Base-by-base conservation (phyloP, 805 yeast genomes). In the Scheffersomyces lignosus region DNA sequence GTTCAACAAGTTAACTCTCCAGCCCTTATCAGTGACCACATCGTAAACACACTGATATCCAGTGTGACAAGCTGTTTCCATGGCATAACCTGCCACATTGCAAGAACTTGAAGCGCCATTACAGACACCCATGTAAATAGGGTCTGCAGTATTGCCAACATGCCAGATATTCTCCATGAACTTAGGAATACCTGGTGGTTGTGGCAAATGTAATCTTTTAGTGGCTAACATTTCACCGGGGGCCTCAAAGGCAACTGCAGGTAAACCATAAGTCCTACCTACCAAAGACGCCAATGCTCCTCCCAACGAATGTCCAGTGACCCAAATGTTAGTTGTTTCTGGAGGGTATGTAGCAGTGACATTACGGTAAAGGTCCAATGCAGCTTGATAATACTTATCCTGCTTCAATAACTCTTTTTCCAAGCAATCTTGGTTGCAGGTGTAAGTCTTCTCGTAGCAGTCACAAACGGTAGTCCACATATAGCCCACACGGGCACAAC, bases 401-500 rank as follows among this genome's bases (percentile, higher is more conserved):
- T 80, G 80, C 26, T 84, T 65, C 54, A 77, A 68, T 33, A 90
- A 62, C 52, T 87, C 95, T 34, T 66, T 70, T 56, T 89, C 97
- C 17, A 93, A 63, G 55, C 99, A 93, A 40, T 75, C 75, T 60
- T 88, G 93, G 60, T 89, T 83, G 62, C 99, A 93, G 0, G 91
- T 86, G 59, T 87, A 87, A 0, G 95, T 77, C 35, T 77, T 78
- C 43, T 80, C 77, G 54, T 83, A 91, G 57, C 99, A 93, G 59
- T 89, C 96, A 63, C 99, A 93, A 1, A 89, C 98, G 0, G 97
- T 85, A 5, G 83, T 79, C 99, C 98, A 93, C 61, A 87, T 62
- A 47, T 88, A 89, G 26, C 93, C 78, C 1, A 91, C 83, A 26
- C 97, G 73, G 0, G 96, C 98, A 64, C 99, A 93, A 59, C 99